Evolutionary conservation across 176 grass and related monocot species (phyloP), one percentile per base, ranked within the genome.

Genomic region (Echinochloa phyllopogon): DNA sequence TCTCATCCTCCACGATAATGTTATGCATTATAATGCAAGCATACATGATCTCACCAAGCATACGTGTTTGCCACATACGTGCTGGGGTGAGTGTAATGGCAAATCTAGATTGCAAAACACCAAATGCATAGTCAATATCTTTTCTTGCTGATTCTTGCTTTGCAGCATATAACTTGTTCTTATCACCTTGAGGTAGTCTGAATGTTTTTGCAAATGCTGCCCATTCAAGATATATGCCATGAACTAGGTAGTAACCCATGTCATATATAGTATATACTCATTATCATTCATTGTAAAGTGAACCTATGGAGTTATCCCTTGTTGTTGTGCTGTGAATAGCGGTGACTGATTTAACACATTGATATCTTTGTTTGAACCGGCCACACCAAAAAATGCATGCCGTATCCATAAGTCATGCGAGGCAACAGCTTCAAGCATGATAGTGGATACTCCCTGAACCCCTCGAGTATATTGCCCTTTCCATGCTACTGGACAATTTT

Each of bases 121-220:
- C 69, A 72, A 72, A 72, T 47, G 42, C 42, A 24, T n/a, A 72
- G 5, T 72, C 69, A 64, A 64, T 72, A 72, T 72, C 69, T 72
- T 72, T 72, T 14, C 69, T 72, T 48, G n/a, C 3, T 27, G 21
- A 44, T 72, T 72, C 20, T 24, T 72, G 21, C 12, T 25, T 23
- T 25, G 27, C 21, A 49, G 69, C 69, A 65, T 33, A 33, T 33
- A 33, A 33, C 29, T 33, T 33, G 29, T 33, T 33, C 13, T 72
- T 72, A 12, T 50, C 44, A 29, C 13, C 0, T 0, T 50, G 69
- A 50, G 69, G 44, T 7, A 72, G 0, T 27, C 3, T 15, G 14
- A 50, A 29, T 72, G 13, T 29, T 47, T 72, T 72, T 3, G n/a
- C 69, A 72, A 50, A 72, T 27, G 69, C 69, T 16, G 14, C 29